Percentiles rank a stretch among this genome's conserved stretches.
phyloP scores from a whole-genome alignment of 306 rosid genomes.

The Chamaecrista fasciculata region DNA sequence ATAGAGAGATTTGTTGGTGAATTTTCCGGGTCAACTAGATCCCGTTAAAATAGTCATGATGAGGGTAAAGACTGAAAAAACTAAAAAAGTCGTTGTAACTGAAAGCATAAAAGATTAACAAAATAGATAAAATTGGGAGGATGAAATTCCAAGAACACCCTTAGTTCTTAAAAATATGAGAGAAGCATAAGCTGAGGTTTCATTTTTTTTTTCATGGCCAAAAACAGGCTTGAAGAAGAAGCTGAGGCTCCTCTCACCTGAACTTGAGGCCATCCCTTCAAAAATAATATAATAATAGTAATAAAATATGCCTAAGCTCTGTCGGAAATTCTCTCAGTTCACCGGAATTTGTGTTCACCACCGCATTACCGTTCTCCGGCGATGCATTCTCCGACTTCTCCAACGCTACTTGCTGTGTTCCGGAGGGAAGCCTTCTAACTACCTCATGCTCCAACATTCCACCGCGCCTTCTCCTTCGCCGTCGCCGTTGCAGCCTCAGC shows the following conservation, averaged over 20 bases:
- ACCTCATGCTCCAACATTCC: constrained; percentile 46
- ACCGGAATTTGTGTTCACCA: constrained; percentile 37
- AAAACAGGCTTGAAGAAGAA: not conserved
- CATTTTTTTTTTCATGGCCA: not conserved
- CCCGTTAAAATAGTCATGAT: constrained; percentile 57
- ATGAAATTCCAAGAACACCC: constrained; percentile 2
- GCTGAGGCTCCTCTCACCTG: not conserved
- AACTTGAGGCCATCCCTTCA: not conserved
- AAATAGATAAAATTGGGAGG: not conserved
- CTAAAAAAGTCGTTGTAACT: constrained; percentile 54
- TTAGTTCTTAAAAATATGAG: not conserved
- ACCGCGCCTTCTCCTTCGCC: constrained; percentile 25
- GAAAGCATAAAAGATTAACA: constrained; percentile 26
- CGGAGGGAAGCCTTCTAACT: constrained; percentile 42
- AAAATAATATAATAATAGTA: not conserved
- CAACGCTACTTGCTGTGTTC: constrained; percentile 54
- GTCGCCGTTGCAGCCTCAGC: no score
- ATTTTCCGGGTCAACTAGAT: constrained; percentile 51
- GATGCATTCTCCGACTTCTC: constrained; percentile 51
- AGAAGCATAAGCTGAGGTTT: not conserved
- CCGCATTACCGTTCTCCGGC: constrained; percentile 56
- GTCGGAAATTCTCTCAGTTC: constrained; percentile 22
- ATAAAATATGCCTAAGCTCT: constrained; percentile 31
- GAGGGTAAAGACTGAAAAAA: constrained; percentile 22
- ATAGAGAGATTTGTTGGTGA: not conserved